Evolutionary conservation across 2,329 filamentous ascomycete species (phyloP).

Genomic region (Aurifilum marmelostoma): DNA sequence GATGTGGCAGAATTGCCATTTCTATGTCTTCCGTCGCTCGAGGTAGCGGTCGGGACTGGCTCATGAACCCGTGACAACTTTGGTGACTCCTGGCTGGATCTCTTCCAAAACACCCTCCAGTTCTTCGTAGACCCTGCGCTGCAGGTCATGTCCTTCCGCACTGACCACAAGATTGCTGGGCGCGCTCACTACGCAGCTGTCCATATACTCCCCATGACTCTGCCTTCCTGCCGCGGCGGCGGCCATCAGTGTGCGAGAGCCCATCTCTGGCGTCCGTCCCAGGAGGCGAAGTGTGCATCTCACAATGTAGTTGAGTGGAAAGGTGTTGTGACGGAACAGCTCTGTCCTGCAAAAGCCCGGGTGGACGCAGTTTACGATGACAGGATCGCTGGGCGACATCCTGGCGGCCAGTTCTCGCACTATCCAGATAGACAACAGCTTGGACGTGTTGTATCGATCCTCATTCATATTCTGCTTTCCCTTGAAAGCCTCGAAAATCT

Average conservation of each 20-base stretch:
- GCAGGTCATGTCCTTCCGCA: conserved; percentile 41
- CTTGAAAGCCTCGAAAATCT: conserved; percentile 41
- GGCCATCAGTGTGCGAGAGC: conserved; percentile 43
- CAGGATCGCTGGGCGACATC: conserved; percentile 28
- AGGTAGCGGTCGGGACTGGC: not conserved
- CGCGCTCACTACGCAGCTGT: conserved; percentile 36
- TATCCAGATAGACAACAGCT: conserved; percentile 39
- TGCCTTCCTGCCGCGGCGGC: conserved; percentile 42
- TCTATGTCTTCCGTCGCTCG: not conserved
- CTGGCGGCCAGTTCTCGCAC: conserved; percentile 41
- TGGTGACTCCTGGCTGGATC: conserved; percentile 44
- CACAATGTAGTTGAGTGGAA: conserved; percentile 13
- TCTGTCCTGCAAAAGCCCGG: conserved; percentile 46
- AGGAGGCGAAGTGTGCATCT: conserved; percentile 30
- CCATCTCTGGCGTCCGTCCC: conserved; percentile 44
- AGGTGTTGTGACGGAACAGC: conserved; percentile 39
- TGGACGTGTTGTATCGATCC: conserved; percentile 42
- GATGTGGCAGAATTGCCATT: not conserved
- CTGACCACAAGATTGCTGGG: conserved; percentile 40
- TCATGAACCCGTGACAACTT: conserved; percentile 32
- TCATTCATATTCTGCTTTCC: conserved; percentile 32
- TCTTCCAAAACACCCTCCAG: conserved; percentile 47
- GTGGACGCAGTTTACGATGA: conserved; percentile 44
- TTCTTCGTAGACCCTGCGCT: conserved; percentile 47
- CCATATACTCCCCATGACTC: conserved; percentile 47